Percentiles rank a stretch among this genome's conserved stretches.
These are phyloP conservation scores for Pholiota adiposa DNA, from an alignment of 1,284 basidiomycete genomes.

Conservation along the genomic window DNA sequence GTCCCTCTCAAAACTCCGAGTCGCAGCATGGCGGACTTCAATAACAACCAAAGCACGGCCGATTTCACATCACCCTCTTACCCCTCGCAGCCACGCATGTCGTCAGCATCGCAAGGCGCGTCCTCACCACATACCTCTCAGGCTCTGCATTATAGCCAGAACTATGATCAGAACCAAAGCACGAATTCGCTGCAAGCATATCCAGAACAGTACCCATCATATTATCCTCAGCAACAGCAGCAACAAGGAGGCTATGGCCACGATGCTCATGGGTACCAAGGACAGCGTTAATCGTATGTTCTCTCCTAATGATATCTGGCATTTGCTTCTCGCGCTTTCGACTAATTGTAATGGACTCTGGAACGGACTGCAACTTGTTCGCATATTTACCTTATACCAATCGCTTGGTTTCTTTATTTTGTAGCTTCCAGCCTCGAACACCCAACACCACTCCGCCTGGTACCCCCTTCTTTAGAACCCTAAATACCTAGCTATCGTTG, in stretches of 20 bases:
- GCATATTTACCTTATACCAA: slow-evolving; percentile 10
- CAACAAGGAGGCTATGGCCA: neutral
- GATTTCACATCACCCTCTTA: slow-evolving; percentile 5
- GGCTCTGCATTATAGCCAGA: slow-evolving; percentile 5
- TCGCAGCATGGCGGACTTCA: slow-evolving; percentile 20
- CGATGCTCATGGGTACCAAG: neutral
- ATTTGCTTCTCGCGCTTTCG: neutral
- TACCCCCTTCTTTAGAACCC: neutral
- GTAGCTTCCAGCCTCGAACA: neutral
- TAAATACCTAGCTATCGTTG: neutral
- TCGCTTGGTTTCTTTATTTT: slow-evolving; percentile 3
- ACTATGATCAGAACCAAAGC: slow-evolving; percentile 8
- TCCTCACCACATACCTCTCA: slow-evolving; percentile 1
- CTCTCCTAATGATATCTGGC: too few species aligned
- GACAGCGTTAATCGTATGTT: neutral
- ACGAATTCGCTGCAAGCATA: slow-evolving; percentile 11
- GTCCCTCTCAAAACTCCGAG: slow-evolving; percentile 22
- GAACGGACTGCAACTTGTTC: neutral
- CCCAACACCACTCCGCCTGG: neutral
- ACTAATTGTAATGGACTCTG: slow-evolving; percentile 5
- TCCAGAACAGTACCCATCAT: slow-evolving; percentile 7
- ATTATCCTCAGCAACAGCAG: slow-evolving; percentile 8
- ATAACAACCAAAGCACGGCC: slow-evolving; percentile 4
- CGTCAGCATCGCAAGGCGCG: neutral
- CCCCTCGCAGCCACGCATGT: slow-evolving; percentile 3